Evolutionary conservation across 2,329 filamentous ascomycete species (phyloP).

Genomic region (Zymoseptoria ardabiliae): DNA sequence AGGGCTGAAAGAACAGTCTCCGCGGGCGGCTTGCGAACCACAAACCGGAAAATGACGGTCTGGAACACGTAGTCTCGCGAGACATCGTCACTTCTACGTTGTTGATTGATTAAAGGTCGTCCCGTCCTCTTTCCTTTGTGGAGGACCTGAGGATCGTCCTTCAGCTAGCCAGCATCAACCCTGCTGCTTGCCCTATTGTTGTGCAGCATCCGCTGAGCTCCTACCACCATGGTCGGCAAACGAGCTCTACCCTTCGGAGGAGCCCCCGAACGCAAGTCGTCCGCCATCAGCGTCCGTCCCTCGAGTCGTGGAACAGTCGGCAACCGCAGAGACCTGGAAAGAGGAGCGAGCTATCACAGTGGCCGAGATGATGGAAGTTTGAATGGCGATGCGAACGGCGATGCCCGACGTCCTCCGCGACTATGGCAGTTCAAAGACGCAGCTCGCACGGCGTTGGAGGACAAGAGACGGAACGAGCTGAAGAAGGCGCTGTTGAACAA

Average conservation of each 20-base stretch:
- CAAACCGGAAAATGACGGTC: background rate
- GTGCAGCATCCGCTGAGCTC: background rate
- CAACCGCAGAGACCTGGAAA: slow-evolving; percentile 11
- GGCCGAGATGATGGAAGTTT: slow-evolving; percentile 3
- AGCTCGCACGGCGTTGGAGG: slow-evolving; percentile 39
- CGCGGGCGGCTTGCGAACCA: background rate
- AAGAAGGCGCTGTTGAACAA: slow-evolving; percentile 44
- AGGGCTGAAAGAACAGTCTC: background rate
- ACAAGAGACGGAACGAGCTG: slow-evolving; percentile 39
- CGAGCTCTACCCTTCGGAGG: slow-evolving; percentile 12
- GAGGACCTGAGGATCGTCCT: background rate
- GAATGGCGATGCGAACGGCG: slow-evolving; percentile 19
- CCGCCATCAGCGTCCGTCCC: slow-evolving; percentile 1
- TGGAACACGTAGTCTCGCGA: background rate
- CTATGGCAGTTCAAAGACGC: slow-evolving; percentile 43
- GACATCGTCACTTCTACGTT: background rate
- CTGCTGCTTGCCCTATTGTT: background rate
- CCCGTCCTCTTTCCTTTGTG: background rate
- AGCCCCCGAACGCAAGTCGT: slow-evolving; percentile 2
- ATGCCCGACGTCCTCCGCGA: slow-evolving; percentile 20
- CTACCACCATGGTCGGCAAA: slow-evolving; percentile 25
- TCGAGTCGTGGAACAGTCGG: slow-evolving; percentile 5
- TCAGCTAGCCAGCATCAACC: background rate
- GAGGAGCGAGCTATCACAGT: slow-evolving; percentile 12
- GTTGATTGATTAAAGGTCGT: background rate